Base-by-base conservation (phyloP, 1,139 yeast genomes). In the Pichia sp. region DNA sequence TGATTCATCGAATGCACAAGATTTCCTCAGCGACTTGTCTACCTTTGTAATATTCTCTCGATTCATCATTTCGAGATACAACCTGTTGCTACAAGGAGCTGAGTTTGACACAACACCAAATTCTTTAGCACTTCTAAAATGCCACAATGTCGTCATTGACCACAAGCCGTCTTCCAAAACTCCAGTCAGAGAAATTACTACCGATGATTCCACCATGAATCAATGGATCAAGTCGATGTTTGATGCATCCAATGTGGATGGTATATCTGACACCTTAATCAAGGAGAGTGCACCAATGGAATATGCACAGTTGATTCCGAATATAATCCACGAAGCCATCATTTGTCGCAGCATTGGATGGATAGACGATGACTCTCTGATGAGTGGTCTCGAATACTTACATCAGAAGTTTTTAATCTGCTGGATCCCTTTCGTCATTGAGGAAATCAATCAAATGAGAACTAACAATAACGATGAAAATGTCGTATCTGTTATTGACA, bases 191-290 rank as follows among this genome's bases (percentile, higher is more conserved):
- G 38, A 37, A 4, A 47, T 49, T 4, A 55, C 48, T 5, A 49
- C 54, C 47, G 63, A 66, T 33, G 73, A 66, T 27, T 27, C 23
- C 16, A 64, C 80, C 11, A 59, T 84, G 22, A 74, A 74, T 32
- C 82, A 76, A 28, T 88, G 97, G 97, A 71, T 84, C 29, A 65
- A 72, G 29, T 91, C 93, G 2, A 58, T 88, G 32, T 87, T 84
- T 59, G 88, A 85, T 39, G 54, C 56, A 32, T 42, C 50, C 4
- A 53, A 54, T 35, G 74, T 85, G 29, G 93, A 87, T 37, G 95
- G 96, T 3, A 73, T 88, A 29, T 77, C 94, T 0, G 96, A 88
- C 56, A 88, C 82, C 24, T 62, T 87, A 38, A 75, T 87, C 52
- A 73, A 77, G 47, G 64, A 77, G 5, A 74, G 85, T 3, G 66